Evolutionary conservation across 1,284 basidiomycete species (phyloP).

Genomic region (Violaceomyces palustris): DNA sequence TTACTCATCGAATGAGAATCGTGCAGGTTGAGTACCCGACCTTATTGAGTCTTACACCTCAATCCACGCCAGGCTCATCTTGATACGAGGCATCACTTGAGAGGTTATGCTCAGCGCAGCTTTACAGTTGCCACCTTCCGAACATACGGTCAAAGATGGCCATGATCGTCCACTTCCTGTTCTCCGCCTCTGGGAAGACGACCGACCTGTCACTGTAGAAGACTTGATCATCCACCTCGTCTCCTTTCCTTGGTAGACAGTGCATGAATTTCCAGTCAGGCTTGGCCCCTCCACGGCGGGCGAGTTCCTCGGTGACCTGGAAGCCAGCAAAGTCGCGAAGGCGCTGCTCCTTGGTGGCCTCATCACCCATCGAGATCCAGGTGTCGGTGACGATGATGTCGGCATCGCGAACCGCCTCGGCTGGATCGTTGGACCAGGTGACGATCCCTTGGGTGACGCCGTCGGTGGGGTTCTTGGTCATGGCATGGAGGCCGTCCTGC

Average conservation of each 20-base stretch:
- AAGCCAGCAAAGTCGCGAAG: constrained; percentile 83
- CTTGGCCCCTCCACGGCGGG: constrained; percentile 67
- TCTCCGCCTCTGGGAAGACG: constrained; percentile 53
- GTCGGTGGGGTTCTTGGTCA: constrained; percentile 51
- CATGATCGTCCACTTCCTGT: constrained; percentile 53
- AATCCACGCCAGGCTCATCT: background rate
- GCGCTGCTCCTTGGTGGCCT: constrained; percentile 84
- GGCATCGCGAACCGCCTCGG: constrained; percentile 79
- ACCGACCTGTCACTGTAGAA: constrained; percentile 49
- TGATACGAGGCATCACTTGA: background rate
- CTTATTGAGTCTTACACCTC: too few species aligned
- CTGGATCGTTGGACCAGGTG: constrained; percentile 71
- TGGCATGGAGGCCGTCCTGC: constrained; percentile 47
- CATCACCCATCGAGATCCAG: constrained; percentile 92
- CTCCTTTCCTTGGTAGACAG: constrained; percentile 83
- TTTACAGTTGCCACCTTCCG: too few species aligned
- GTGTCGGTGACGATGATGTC: constrained; percentile 78
- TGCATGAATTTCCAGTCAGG: constrained; percentile 92
- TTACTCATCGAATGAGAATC: too few species aligned
- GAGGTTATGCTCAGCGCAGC: too few species aligned
- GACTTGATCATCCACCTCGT: constrained; percentile 63
- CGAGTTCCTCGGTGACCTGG: constrained; percentile 75
- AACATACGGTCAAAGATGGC: constrained; percentile 40
- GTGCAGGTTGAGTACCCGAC: too few species aligned
- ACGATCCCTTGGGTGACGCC: constrained; percentile 56